Evolutionary conservation across 2,329 filamentous ascomycete genomes (phyloP).

Genomic region (Fusarium nanum): DNA sequence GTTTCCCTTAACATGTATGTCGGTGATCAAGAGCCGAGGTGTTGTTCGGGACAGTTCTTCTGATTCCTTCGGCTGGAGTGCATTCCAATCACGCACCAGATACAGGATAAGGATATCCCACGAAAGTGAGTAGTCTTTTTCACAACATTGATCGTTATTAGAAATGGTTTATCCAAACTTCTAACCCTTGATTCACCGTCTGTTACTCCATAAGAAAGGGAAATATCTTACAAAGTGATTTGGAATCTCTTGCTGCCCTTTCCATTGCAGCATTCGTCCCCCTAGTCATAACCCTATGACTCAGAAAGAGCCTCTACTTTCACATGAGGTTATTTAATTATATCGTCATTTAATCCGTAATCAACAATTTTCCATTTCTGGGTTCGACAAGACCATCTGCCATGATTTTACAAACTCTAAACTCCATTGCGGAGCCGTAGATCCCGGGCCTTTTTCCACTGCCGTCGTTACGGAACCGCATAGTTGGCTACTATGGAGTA

Average conservation of each 20-base stretch:
- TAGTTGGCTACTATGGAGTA: background rate
- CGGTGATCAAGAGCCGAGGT: background rate
- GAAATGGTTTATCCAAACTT: background rate
- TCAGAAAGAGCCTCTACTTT: background rate
- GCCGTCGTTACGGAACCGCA: conserved; percentile 14
- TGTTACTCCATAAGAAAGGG: background rate
- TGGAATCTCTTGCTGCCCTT: background rate
- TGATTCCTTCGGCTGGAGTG: background rate
- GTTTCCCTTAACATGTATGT: background rate
- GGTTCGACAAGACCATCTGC: background rate
- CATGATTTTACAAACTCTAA: conserved; percentile 33
- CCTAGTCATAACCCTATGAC: background rate
- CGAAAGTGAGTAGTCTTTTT: background rate
- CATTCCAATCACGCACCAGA: background rate
- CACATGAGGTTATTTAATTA: background rate
- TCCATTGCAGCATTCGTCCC: no score
- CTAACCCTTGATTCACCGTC: background rate
- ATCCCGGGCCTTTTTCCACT: conserved; percentile 1
- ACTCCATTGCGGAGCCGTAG: conserved; percentile 17
- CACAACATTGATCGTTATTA: background rate
- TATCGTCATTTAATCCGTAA: background rate
- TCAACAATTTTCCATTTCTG: background rate
- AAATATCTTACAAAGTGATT: background rate
- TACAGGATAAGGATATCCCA: background rate
- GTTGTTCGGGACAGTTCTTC: background rate